phyloP scores from a whole-genome alignment of 2,329 filamentous ascomycete genomes.

The Hirsutella thompsonii region DNA sequence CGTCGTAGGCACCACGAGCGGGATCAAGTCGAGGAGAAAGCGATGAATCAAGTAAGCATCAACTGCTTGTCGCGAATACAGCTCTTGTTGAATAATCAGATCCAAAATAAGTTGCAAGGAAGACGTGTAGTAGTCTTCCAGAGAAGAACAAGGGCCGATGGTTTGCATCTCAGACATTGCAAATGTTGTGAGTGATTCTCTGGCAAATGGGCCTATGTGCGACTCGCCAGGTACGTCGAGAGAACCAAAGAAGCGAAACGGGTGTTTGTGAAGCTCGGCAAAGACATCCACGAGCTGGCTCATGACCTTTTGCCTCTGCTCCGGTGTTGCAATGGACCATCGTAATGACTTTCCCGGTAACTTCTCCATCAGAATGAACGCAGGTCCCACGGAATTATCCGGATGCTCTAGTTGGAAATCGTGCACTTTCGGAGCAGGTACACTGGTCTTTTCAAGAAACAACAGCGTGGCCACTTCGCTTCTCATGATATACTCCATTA shows the following conservation, averaged over 20 bases:
- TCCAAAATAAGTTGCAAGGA: slow-evolving; percentile 22
- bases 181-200: slow-evolving; percentile 23
- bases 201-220: slow-evolving; percentile 22
- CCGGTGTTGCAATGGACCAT: slow-evolving; percentile 17
- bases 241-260: slow-evolving; percentile 23
- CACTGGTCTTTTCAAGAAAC: slow-evolving; percentile 20
- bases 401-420: slow-evolving; percentile 19
- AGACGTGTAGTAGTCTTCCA: slow-evolving; percentile 20
- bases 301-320: slow-evolving; percentile 22
- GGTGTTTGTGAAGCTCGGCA: slow-evolving; percentile 22
- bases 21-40: slow-evolving; percentile 25
- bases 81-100: slow-evolving; percentile 21
- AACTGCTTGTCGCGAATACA: slow-evolving; percentile 19
- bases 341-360: slow-evolving; percentile 22
- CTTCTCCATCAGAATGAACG: slow-evolving; percentile 30
- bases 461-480: slow-evolving; percentile 28
- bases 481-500: slow-evolving; percentile 21
- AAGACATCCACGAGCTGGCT: slow-evolving; percentile 23
- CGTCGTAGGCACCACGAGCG: slow-evolving; percentile 9
- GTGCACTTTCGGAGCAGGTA: slow-evolving; percentile 24
- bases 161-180: slow-evolving; percentile 12
- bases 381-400: slow-evolving; percentile 21
- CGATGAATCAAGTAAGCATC: slow-evolving; percentile 27
- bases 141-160: slow-evolving; percentile 20
- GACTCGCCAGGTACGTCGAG: slow-evolving; percentile 13